Conservation (phyloP, 2,329 filamentous ascomycete genomes). For the Fusarium tanahbumbuense region DNA sequence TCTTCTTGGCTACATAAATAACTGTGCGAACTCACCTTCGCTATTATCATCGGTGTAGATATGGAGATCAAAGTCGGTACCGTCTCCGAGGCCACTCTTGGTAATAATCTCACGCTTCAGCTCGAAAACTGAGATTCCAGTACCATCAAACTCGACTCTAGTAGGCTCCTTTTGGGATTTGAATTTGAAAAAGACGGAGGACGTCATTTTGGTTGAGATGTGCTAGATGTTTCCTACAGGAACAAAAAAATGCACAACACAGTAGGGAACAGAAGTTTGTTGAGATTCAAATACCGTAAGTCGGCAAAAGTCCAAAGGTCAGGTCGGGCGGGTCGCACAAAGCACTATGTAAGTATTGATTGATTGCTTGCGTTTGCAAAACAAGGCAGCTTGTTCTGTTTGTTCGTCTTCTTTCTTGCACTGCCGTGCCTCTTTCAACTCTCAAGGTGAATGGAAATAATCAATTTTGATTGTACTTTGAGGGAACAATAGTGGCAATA, state of each 20-base stretch:
- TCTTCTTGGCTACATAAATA: not conserved
- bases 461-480: slow-evolving; percentile 66
- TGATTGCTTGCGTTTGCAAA: slow-evolving; percentile 44
- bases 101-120: slow-evolving; percentile 98
- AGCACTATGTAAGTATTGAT: slow-evolving; percentile 51
- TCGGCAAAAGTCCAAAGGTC: slow-evolving; percentile 29
- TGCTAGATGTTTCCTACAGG: slow-evolving; percentile 46
- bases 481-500: slow-evolving; percentile 51
- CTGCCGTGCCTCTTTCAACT: slow-evolving; percentile 54
- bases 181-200: slow-evolving; percentile 99
- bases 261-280: slow-evolving; percentile 37
- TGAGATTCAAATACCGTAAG: slow-evolving; percentile 37
- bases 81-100: slow-evolving; percentile 92
- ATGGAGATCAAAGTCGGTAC: slow-evolving; percentile 93
- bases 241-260: slow-evolving; percentile 43
- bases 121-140: slow-evolving; percentile 97
- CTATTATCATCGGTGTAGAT: slow-evolving; percentile 93
- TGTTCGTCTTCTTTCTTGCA: slow-evolving; percentile 52
- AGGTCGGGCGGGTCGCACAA: slow-evolving; percentile 42
- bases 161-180: slow-evolving; percentile 97
- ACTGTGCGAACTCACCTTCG: slow-evolving; percentile 74
- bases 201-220: slow-evolving; percentile 75
- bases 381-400: slow-evolving; percentile 44
- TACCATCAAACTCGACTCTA: slow-evolving; percentile 95
- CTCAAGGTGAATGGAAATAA: slow-evolving; percentile 56